Conservation (phyloP, 2,329 filamentous ascomycete species). For the Colletotrichum sp. region DNA sequence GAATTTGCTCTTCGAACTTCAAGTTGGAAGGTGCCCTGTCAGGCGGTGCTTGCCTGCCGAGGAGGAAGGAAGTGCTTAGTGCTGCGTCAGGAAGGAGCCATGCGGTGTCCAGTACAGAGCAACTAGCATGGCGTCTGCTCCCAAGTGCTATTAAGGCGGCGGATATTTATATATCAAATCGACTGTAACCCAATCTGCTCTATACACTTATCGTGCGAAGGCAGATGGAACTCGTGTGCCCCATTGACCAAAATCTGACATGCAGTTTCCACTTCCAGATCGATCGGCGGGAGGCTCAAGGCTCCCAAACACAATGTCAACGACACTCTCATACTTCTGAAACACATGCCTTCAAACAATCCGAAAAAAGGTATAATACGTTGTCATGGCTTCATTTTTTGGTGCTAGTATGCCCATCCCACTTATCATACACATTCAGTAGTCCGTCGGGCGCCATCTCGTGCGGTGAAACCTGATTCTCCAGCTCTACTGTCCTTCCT, state of each 20-base stretch:
- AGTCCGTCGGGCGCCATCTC: conserved; percentile 31
- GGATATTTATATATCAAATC: not conserved
- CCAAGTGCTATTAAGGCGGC: not conserved
- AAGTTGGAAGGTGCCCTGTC: not conserved
- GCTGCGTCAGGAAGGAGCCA: not conserved
- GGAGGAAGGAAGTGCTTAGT: not conserved
- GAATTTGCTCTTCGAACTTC: not conserved
- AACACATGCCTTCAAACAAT: not conserved
- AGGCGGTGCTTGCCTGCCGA: not conserved
- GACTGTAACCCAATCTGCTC: not conserved
- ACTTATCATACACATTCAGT: not conserved
- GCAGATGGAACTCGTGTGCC: not conserved
- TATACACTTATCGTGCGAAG: not conserved
- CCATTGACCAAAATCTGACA: not conserved
- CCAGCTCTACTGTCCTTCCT: conserved; percentile 46
- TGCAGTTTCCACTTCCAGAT: not conserved
- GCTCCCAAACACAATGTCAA: not conserved
- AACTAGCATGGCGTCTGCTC: not conserved
- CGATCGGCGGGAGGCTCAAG: not conserved
- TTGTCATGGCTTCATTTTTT: not conserved
- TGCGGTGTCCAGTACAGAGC: not conserved
- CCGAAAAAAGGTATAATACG: not conserved
- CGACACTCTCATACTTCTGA: not conserved
- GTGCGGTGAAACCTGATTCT: conserved; percentile 33
- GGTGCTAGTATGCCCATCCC: not conserved